A percentile compares a stretch with the other conserved stretches of the same genome.
Evolutionary conservation across 2,329 filamentous ascomycete genomes (phyloP).

Genomic region (Penicillium capsulatum): DNA sequence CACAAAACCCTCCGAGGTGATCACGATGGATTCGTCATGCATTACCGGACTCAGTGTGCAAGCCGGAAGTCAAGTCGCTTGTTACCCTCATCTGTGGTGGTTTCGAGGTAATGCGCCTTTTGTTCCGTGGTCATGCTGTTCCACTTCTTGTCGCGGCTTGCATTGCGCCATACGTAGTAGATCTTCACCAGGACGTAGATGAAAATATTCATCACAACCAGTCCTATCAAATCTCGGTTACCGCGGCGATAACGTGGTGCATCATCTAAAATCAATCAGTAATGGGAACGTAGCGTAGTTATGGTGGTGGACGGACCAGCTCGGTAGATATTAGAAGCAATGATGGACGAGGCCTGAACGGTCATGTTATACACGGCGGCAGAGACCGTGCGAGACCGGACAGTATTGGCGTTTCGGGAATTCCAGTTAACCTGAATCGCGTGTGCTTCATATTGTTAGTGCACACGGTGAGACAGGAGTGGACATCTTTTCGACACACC

Average conservation of each 20-base stretch:
- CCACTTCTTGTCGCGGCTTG: constrained; percentile 28
- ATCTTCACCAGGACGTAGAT: constrained; percentile 29
- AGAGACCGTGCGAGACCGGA: constrained; percentile 37
- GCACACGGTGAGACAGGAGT: not conserved
- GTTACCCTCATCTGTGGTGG: constrained; percentile 32
- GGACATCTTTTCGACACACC: constrained; percentile 15
- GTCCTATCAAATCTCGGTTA: constrained; percentile 32
- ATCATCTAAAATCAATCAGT: constrained; percentile 29
- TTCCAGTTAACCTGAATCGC: constrained; percentile 47
- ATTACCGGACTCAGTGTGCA: constrained; percentile 20
- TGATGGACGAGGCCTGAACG: constrained; percentile 34
- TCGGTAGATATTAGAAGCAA: constrained; percentile 38
- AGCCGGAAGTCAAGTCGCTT: constrained; percentile 37
- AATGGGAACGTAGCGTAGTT: not conserved
- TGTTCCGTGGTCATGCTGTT: constrained; percentile 29
- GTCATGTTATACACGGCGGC: constrained; percentile 41
- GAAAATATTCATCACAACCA: constrained; percentile 23
- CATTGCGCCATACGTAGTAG: constrained; percentile 33
- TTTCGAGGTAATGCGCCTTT: constrained; percentile 27
- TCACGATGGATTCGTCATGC: too few species aligned
- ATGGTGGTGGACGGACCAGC: constrained; percentile 13
- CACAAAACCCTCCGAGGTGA: too few species aligned
- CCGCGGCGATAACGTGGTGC: constrained; percentile 45
- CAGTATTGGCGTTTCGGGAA: constrained; percentile 39
- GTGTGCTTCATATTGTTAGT: constrained; percentile 41